These are phyloP conservation scores for Entonaema liquescens DNA, from an alignment of 495 filamentous ascomycete species.

Conservation along the genomic window DNA sequence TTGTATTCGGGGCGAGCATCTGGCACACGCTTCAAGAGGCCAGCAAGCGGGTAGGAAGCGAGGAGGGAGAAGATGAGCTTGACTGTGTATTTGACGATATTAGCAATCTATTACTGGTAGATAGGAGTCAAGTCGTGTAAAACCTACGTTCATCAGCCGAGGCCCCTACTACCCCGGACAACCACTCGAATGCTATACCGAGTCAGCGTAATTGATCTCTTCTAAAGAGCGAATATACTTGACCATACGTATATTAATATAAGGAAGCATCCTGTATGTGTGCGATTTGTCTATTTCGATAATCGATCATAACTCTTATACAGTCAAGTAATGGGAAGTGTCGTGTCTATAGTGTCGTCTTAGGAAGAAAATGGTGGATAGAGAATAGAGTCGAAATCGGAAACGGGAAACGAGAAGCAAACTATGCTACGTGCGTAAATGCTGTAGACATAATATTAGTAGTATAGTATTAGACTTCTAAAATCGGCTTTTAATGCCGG, in stretches of 20 bases:
- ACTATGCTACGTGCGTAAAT: not conserved
- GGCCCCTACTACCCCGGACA: constrained; percentile 72
- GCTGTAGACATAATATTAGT: not conserved
- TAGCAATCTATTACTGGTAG: constrained; percentile 16
- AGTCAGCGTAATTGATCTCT: constrained; percentile 36
- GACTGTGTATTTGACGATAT: constrained; percentile 61
- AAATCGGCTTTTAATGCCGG: not conserved
- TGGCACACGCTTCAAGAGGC: constrained; percentile 87
- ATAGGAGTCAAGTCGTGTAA: not conserved
- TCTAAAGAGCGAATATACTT: constrained; percentile 5
- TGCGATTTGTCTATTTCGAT: constrained; percentile 17
- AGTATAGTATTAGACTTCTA: not conserved
- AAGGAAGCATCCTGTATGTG: constrained; percentile 75
- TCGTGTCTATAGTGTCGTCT: not conserved
- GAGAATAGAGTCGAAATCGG: not conserved
- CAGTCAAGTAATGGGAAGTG: not conserved
- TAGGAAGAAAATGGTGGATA: not conserved
- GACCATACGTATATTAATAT: constrained; percentile 78
- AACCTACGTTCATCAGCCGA: constrained; percentile 83
- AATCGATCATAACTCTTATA: constrained; percentile 33
- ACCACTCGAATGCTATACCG: constrained; percentile 68
- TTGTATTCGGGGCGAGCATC: constrained; percentile 86
- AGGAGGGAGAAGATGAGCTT: constrained; percentile 93
- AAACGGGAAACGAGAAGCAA: constrained; percentile 2
- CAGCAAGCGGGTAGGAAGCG: constrained; percentile 91